Conservation (phyloP, 345 rosid species). For the Citrus mangshanensis region DNA sequence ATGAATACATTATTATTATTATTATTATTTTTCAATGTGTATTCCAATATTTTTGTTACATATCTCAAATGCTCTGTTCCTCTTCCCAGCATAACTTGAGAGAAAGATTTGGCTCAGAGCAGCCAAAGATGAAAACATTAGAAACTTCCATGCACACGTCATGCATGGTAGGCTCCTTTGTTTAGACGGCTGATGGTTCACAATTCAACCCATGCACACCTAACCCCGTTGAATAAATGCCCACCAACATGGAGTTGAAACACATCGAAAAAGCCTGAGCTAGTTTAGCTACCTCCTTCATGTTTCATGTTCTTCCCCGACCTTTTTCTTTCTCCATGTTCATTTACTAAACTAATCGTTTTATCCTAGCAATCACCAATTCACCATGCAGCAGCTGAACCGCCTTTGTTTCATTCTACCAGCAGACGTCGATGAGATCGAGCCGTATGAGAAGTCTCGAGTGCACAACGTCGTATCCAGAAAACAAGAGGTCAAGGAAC, state of each 20-base stretch:
- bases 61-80: no score
- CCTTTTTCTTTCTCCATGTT: not conserved
- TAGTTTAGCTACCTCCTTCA: not conserved
- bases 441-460: slow-evolving; percentile 19
- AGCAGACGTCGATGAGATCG: slow-evolving; percentile 45
- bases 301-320: not conserved
- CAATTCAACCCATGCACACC: slow-evolving; percentile 44
- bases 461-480: not conserved
- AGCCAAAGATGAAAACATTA: not conserved
- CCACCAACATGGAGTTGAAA: not conserved
- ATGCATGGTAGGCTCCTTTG: slow-evolving; percentile 12
- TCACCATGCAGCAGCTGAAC: slow-evolving; percentile 39
- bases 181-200: not conserved
- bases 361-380: not conserved
- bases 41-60: no score
- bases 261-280: not conserved
- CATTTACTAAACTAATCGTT: slow-evolving; percentile 8
- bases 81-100: no score
- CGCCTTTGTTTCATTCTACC: slow-evolving; percentile 72
- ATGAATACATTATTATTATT: no score
- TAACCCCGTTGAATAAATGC: slow-evolving; percentile 38
- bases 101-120: no score
- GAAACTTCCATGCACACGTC: slow-evolving; percentile 15
- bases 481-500: slow-evolving; percentile 20
- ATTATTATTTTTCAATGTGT: no score